Evolutionary conservation across 2,329 filamentous ascomycete species (phyloP).

Genomic region (Cercospora sp.): DNA sequence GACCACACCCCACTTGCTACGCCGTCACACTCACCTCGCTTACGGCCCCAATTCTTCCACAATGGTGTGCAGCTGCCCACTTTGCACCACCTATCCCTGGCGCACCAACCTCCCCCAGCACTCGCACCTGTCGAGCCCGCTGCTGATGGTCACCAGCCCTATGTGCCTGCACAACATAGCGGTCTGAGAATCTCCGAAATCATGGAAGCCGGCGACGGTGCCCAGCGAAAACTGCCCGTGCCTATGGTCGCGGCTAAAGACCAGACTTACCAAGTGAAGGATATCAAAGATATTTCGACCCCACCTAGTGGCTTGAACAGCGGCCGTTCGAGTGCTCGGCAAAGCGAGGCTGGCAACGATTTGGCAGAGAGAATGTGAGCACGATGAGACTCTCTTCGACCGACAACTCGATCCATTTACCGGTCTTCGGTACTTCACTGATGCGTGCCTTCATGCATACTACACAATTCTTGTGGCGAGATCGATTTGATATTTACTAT

Average conservation of each 20-base stretch:
- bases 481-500: neutral
- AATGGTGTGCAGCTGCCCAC: slow-evolving; percentile 80
- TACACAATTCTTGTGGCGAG: slow-evolving; percentile 1
- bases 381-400: neutral
- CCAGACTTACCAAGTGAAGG: slow-evolving; percentile 59
- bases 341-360: slow-evolving; percentile 38
- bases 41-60: slow-evolving; percentile 70
- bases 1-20: slow-evolving; percentile 99
- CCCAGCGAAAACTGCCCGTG: slow-evolving; percentile 85
- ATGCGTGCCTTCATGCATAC: neutral
- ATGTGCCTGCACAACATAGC: slow-evolving; percentile 57
- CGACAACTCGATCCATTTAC: neutral
- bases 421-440: neutral
- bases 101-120: slow-evolving; percentile 59
- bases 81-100: slow-evolving; percentile 70
- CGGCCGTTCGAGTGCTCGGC: slow-evolving; percentile 39
- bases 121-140: slow-evolving; percentile 71
- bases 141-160: slow-evolving; percentile 60
- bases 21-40: slow-evolving; percentile 87
- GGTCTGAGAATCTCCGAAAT: slow-evolving; percentile 89
- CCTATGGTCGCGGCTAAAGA: slow-evolving; percentile 68
- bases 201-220: slow-evolving; percentile 82
- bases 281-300: slow-evolving; percentile 62
- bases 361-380: slow-evolving; percentile 32
- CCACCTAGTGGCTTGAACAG: slow-evolving; percentile 71